Evolutionary conservation across 1,284 basidiomycete species (phyloP), one percentile per base, ranked within the genome.

Genomic region (Cryptococcus hybrid): DNA sequence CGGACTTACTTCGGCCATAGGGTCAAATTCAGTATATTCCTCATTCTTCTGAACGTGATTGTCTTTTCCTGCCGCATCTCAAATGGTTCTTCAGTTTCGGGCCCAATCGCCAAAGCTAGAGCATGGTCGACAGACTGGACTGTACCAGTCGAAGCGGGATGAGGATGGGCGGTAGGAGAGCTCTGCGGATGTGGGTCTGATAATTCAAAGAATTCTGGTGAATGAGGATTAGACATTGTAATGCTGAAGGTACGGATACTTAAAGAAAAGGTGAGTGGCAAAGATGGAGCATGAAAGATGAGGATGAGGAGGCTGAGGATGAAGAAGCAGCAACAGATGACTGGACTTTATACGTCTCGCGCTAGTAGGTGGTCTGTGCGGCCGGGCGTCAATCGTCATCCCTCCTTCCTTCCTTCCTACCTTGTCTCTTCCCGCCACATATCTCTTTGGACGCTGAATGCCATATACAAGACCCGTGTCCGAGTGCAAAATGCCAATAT

Each of bases 21-120:
- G 61, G 54, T 68, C 58, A 34, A 58, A 56, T 24, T 24, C 24
- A 24, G 24, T 24, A 24, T 24, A 24, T 24, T 24, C 24, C 24
- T 24, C 24, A 24, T 24, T 24, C 24, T 24, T 24, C 24, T 24
- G 24, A 24, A 24, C 24, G 24, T 24, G 24, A 24, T 24, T 24
- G 24, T 24, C 24, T 24, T 24, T n/a, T 56, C 49, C 8, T 49
- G 46, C 18, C 47, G 24, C 24, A 24, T 24, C 24, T 24, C 24
- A 24, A 24, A 24, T 24, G 24, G 24, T 24, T 24, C 24, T 24
- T 24, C 24, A 24, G 24, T 24, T 24, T 24, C 24, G 24, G 24
- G 24, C 24, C 24, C 24, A 24, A 24, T 24, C 24, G 24, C 24
- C 24, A 24, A 24, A 24, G 24, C 24, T 24, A 24, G 24, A 24